A percentile compares a stretch with the other conserved stretches of the same genome.
These are phyloP conservation scores for Sarcodon aspratus DNA, from an alignment of 768 basidiomycete genomes.

Conservation along the genomic window DNA sequence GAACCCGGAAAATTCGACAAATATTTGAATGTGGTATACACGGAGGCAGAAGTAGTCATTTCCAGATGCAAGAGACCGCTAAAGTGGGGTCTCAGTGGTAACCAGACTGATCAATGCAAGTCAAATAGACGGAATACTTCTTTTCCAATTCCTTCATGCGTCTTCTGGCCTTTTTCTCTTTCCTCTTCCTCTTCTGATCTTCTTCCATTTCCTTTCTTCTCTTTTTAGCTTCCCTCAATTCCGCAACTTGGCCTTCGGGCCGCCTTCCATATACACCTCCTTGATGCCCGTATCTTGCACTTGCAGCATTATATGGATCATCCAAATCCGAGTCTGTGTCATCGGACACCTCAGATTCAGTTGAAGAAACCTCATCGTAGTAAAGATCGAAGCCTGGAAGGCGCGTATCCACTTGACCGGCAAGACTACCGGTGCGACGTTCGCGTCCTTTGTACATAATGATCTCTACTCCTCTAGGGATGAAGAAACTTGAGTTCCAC, in stretches of 20 bases:
- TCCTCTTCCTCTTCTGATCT: conserved; percentile 50
- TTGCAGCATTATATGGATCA: conserved; percentile 26
- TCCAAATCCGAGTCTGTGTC: conserved; percentile 23
- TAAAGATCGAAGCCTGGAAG: conserved; percentile 36
- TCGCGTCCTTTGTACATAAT: conserved; percentile 74
- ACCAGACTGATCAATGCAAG: conserved; percentile 27
- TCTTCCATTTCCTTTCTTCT: conserved; percentile 40
- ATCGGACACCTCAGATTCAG: conserved; percentile 26
- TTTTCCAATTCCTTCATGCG: conserved; percentile 50
- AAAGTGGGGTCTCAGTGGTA: conserved; percentile 9
- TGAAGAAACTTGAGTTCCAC: conserved; percentile 75
- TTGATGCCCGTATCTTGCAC: conserved; percentile 18
- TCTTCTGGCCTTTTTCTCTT: conserved; percentile 51
- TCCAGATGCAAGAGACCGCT: not conserved
- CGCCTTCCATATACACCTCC: conserved; percentile 32
- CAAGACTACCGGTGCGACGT: conserved; percentile 55
- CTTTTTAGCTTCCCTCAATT: conserved; percentile 38
- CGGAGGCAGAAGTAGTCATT: no score
- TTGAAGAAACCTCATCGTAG: conserved; percentile 25
- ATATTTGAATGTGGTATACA: no score
- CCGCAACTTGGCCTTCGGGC: conserved; percentile 20
- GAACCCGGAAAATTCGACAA: no score
- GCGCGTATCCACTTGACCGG: conserved; percentile 42
- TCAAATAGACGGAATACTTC: conserved; percentile 53
- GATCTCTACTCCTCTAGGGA: conserved; percentile 63